Conservation (phyloP, 192 early-diverging fungal species). For the Spizellomyces sp. region DNA sequence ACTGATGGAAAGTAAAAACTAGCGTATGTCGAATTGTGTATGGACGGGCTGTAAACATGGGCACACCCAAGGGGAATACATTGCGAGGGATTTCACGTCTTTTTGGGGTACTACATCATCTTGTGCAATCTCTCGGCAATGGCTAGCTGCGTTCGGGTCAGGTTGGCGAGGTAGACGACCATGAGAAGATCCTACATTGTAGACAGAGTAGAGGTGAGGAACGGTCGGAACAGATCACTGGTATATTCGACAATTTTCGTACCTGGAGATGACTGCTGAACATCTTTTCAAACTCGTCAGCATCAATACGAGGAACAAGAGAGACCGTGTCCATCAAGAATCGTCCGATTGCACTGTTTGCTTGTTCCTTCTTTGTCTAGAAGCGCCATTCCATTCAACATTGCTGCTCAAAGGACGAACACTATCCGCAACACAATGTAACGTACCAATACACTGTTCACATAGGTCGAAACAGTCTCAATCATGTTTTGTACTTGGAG, state of each 20-base stretch:
- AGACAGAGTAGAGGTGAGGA: background rate
- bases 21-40: too few species aligned
- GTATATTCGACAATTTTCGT: background rate
- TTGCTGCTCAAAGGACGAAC: background rate
- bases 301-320: conserved; percentile 84
- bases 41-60: too few species aligned
- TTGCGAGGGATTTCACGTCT: too few species aligned
- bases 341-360: conserved; percentile 82
- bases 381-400: background rate
- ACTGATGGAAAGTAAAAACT: too few species aligned
- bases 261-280: conserved; percentile 87
- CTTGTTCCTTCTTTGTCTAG: conserved; percentile 32
- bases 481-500: conserved; percentile 81
- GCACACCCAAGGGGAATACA: too few species aligned
- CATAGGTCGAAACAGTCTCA: conserved; percentile 78
- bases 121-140: conserved; percentile 88
- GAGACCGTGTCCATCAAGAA: conserved; percentile 93
- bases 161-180: conserved; percentile 94
- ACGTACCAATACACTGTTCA: conserved; percentile 67
- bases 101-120: conserved; percentile 27
- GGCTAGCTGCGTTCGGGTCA: conserved; percentile 92
- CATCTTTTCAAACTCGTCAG: conserved; percentile 84
- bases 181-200: conserved; percentile 82
- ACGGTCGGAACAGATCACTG: background rate
- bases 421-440: background rate